Evolutionary conservation across 768 basidiomycete species (phyloP).

Genomic region (Mrakia gelida): DNA sequence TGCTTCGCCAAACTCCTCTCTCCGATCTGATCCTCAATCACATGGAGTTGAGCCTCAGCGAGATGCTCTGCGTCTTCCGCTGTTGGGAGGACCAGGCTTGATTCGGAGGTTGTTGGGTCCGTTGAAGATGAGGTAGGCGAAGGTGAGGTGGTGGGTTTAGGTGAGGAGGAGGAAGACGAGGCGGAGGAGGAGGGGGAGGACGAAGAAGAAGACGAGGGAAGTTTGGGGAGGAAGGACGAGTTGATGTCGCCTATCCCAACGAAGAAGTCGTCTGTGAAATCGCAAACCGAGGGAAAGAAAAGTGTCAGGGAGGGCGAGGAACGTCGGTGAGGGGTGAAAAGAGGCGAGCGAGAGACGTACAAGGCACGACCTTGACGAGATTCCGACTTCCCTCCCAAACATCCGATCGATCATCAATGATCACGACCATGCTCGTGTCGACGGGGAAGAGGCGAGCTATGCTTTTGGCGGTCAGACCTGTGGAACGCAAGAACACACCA

Average conservation of each 20-base stretch:
- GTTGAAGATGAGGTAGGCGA: no score
- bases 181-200: slow-evolving; percentile 26
- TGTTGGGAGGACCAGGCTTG: not conserved
- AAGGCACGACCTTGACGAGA: slow-evolving; percentile 92
- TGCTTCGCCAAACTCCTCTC: slow-evolving; percentile 8
- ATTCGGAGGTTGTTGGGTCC: slow-evolving; percentile 4
- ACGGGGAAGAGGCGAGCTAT: slow-evolving; percentile 89
- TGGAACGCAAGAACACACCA: not conserved
- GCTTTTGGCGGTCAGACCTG: slow-evolving; percentile 86
- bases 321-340: not conserved
- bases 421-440: slow-evolving; percentile 97
- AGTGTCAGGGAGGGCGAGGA: not conserved
- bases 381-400: slow-evolving; percentile 99
- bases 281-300: not conserved
- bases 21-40: slow-evolving; percentile 22
- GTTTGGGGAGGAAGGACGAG: slow-evolving; percentile 81
- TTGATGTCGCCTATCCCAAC: slow-evolving; percentile 98
- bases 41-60: slow-evolving; percentile 18
- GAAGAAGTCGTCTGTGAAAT: slow-evolving; percentile 81
- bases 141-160: slow-evolving; percentile 24
- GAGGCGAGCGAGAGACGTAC: slow-evolving; percentile 52
- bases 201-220: slow-evolving; percentile 49
- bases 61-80: slow-evolving; percentile 10
- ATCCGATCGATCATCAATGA: slow-evolving; percentile 96
- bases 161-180: slow-evolving; percentile 25